Evolutionary conservation across 2,329 filamentous ascomycete genomes (phyloP).

Genomic region (Colletotrichum australisinense): DNA sequence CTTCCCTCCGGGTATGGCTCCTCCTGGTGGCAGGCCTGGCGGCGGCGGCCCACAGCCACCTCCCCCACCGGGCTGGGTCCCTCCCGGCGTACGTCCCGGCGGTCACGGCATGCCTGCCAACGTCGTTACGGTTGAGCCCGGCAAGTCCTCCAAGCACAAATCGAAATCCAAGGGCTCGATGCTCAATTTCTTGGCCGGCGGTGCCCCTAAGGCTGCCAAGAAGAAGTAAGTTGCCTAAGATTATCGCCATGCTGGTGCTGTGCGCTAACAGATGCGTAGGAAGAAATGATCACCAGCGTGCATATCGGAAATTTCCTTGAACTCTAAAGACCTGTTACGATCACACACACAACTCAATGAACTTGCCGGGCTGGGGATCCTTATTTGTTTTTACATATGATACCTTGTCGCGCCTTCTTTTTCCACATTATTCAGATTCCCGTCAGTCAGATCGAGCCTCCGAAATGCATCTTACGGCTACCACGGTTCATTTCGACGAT

Average conservation of each 20-base stretch:
- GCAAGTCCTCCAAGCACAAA: conserved; percentile 42
- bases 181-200: conserved; percentile 46
- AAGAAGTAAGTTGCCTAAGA: conserved; percentile 44
- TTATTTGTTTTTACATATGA: conserved; percentile 42
- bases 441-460: neutral
- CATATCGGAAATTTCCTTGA: neutral
- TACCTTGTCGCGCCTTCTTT: conserved; percentile 34
- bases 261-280: conserved; percentile 4
- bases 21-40: conserved; percentile 22
- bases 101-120: neutral
- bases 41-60: conserved; percentile 1
- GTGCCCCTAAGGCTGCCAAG: conserved; percentile 42
- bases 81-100: neutral
- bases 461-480: conserved; percentile 17
- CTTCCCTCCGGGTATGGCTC: conserved; percentile 12
- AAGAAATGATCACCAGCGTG: conserved; percentile 39
- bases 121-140: conserved; percentile 41
- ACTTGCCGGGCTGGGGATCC: conserved; percentile 3
- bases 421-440: conserved; percentile 33
- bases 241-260: too few species aligned
- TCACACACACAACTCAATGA: neutral
- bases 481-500: conserved; percentile 19
- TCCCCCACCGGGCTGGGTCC: neutral
- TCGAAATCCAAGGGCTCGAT: conserved; percentile 43
- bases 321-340: neutral